Evolutionary conservation across 768 basidiomycete species (phyloP).

Genomic region (Dentipellis fragilis): DNA sequence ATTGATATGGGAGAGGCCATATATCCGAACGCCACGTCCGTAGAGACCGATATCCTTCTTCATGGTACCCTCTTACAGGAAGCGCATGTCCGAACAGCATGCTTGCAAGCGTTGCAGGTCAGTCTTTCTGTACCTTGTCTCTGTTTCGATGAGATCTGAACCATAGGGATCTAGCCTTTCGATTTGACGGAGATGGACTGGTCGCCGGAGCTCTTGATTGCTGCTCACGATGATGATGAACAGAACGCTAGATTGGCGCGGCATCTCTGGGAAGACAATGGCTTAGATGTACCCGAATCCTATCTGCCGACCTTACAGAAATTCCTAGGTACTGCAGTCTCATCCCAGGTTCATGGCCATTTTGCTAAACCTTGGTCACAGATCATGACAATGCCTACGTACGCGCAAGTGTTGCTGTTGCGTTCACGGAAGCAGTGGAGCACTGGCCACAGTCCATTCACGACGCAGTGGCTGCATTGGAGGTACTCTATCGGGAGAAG

Average conservation of each 20-base stretch:
- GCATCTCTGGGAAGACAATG: conserved; percentile 93
- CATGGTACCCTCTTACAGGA: conserved; percentile 76
- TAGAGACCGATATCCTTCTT: conserved; percentile 60
- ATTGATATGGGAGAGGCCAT: conserved; percentile 77
- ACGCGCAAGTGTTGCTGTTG: conserved; percentile 56
- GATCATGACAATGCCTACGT: conserved; percentile 78
- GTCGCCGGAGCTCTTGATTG: conserved; percentile 82
- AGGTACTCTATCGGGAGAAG: conserved; percentile 79
- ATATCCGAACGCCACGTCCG: conserved; percentile 44
- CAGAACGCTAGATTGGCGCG: conserved; percentile 78
- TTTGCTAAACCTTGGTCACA: conserved; percentile 20
- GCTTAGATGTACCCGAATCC: conserved; percentile 71
- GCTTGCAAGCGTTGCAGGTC: conserved; percentile 86
- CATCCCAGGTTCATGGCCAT: neutral
- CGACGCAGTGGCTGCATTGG: conserved; percentile 39
- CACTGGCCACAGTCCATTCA: conserved; percentile 54
- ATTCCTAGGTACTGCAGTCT: conserved; percentile 51
- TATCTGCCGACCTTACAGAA: conserved; percentile 48
- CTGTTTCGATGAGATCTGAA: neutral
- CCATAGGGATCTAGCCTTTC: conserved; percentile 49
- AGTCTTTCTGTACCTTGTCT: neutral
- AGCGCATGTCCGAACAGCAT: conserved; percentile 77
- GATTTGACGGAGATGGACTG: conserved; percentile 93
- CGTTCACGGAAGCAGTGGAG: conserved; percentile 69
- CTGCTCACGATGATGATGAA: conserved; percentile 81